Evolutionary conservation across 805 yeast species (phyloP).

Genomic region (Cyberlindnera galapagoensis): DNA sequence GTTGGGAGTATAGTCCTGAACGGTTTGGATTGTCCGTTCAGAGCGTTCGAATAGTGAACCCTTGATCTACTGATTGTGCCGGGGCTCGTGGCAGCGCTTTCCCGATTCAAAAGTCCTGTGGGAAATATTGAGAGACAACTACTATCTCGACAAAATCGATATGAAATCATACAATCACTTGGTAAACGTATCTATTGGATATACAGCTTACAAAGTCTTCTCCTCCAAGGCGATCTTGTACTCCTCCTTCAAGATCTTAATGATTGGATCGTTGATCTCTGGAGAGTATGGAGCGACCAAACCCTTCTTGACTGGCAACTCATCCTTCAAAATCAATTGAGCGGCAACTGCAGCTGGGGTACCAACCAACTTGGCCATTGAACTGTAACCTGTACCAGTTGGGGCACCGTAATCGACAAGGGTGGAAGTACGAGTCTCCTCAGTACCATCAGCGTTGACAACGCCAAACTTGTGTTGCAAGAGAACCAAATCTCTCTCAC

Average conservation of each 20-base stretch:
- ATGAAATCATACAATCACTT: no score
- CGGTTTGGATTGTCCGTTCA: no score
- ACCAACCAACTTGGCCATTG: slow-evolving; percentile 98
- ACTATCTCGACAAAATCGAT: no score
- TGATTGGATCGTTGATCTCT: slow-evolving; percentile 84
- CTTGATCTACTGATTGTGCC: no score
- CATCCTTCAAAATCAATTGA: slow-evolving; percentile 69
- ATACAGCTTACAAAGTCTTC: slow-evolving; percentile 52
- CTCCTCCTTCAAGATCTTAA: slow-evolving; percentile 85
- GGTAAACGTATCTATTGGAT: no score
- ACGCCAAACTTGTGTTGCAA: slow-evolving; percentile 98
- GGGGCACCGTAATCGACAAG: slow-evolving; percentile 89
- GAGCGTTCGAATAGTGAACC: no score
- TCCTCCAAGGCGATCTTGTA: slow-evolving; percentile 85
- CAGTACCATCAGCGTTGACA: slow-evolving; percentile 89
- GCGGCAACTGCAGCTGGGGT: slow-evolving; percentile 97
- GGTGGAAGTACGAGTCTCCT: slow-evolving; percentile 92
- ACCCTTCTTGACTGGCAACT: slow-evolving; percentile 73
- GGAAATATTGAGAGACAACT: no score
- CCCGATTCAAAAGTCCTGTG: no score
- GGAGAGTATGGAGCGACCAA: slow-evolving; percentile 89
- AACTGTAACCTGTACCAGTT: slow-evolving; percentile 79
- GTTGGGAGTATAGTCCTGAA: no score
- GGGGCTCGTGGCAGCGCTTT: no score
- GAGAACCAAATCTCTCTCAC: slow-evolving; percentile 91